Conservation (phyloP, 176 grass and related monocot genomes). For the Lolium rigidum region DNA sequence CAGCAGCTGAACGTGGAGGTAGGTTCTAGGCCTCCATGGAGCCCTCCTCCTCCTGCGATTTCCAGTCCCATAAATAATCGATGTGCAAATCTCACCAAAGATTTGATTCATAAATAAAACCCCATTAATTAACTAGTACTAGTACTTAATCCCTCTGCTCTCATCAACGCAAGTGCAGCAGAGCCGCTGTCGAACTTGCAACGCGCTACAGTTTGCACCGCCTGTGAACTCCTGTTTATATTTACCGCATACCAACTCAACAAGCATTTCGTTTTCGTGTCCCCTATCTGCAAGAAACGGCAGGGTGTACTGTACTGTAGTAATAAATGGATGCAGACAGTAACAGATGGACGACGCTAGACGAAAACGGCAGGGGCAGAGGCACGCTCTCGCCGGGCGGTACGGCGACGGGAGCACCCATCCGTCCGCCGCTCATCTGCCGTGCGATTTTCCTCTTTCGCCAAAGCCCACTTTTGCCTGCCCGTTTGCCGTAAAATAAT, state of each 20-base stretch:
- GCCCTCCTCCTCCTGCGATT: neutral
- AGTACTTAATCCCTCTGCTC: neutral
- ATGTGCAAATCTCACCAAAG: slow-evolving; percentile 28
- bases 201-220: neutral
- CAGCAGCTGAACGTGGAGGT: slow-evolving; percentile 3
- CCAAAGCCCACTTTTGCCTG: slow-evolving; percentile 46
- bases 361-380: neutral
- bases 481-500: slow-evolving; percentile 28
- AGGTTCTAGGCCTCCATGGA: slow-evolving; percentile 24
- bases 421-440: neutral
- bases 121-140: neutral
- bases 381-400: neutral
- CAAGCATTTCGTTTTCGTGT: neutral
- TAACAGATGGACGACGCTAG: neutral
- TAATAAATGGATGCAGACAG: slow-evolving; percentile 5
- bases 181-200: neutral
- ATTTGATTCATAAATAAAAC: neutral
- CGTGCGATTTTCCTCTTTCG: slow-evolving; percentile 22
- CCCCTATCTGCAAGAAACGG: neutral
- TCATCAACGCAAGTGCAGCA: neutral
- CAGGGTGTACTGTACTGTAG: neutral
- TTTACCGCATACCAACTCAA: too few species aligned
- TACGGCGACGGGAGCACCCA: neutral
- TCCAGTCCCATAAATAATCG: slow-evolving; percentile 11
- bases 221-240: too few species aligned